Evolutionary conservation across 1,284 basidiomycete species (phyloP).

Genomic region (Apiotrichum brassicae): DNA sequence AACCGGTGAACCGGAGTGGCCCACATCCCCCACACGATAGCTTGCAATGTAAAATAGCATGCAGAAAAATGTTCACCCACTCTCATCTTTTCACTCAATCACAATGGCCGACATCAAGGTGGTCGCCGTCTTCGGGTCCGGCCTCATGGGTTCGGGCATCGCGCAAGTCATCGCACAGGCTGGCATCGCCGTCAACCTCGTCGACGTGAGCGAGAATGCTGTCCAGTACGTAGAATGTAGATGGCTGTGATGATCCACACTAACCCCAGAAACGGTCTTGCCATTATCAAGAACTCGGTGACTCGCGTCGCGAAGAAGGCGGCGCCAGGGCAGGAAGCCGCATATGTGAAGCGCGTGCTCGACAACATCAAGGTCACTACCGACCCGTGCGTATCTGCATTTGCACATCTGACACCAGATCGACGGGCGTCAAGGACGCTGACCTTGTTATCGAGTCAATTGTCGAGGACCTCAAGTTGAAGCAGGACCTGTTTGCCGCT

Average conservation of each 20-base stretch:
- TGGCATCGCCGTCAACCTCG: constrained; percentile 47
- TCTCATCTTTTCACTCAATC: neutral
- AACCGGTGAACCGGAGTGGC: too few species aligned
- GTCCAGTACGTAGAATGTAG: constrained; percentile 27
- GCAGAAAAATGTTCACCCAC: too few species aligned
- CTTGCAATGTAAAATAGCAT: too few species aligned
- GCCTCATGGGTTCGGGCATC: constrained; percentile 53
- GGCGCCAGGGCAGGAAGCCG: constrained; percentile 47
- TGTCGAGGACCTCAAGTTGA: constrained; percentile 54
- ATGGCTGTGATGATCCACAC: constrained; percentile 14
- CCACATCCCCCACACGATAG: too few species aligned
- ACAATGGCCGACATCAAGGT: constrained; percentile 26
- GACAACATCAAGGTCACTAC: constrained; percentile 51
- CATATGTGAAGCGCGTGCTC: constrained; percentile 43
- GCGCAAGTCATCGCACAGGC: constrained; percentile 51
- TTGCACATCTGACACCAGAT: constrained; percentile 17
- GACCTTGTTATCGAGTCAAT: constrained; percentile 57
- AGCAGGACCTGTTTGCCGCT: constrained; percentile 53
- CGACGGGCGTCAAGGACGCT: constrained; percentile 48
- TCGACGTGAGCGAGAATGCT: constrained; percentile 47
- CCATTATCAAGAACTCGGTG: constrained; percentile 53
- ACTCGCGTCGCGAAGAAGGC: constrained; percentile 51
- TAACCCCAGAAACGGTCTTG: constrained; percentile 49
- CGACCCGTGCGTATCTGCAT: constrained; percentile 42
- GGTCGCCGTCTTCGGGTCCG: constrained; percentile 49